Percentiles rank a stretch among this genome's conserved stretches.
Conservation (phyloP, 2,329 filamentous ascomycete genomes). For the Setomelanomma holmii region DNA sequence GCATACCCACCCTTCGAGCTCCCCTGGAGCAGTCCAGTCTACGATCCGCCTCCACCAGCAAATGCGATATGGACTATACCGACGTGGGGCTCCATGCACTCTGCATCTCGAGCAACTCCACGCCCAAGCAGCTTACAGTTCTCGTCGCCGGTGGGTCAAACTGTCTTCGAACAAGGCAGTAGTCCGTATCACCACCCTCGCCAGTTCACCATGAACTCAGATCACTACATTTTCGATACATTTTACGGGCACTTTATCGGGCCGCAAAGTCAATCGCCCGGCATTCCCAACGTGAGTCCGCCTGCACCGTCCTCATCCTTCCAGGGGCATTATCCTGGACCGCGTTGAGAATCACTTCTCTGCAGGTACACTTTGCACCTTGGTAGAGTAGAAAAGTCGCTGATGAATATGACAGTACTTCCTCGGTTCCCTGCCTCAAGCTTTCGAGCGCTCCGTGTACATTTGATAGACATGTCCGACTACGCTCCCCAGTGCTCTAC, state of each 20-base stretch:
- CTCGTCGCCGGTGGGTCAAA: background rate
- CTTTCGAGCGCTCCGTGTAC: constrained; percentile 4
- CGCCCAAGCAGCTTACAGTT: constrained; percentile 20
- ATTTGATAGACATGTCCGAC: background rate
- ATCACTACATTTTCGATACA: constrained; percentile 20
- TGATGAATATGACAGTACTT: constrained; percentile 12
- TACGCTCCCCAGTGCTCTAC: background rate
- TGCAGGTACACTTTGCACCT: constrained; percentile 7
- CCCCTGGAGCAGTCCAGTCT: constrained; percentile 23
- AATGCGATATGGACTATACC: constrained; percentile 29
- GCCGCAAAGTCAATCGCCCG: constrained; percentile 13
- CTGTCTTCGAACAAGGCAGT: constrained; percentile 19
- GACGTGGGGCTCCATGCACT: constrained; percentile 25
- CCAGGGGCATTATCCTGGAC: constrained; percentile 9
- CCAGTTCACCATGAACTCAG: constrained; percentile 11
- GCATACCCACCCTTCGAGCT: constrained; percentile 19
- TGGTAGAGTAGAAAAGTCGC: constrained; percentile 1
- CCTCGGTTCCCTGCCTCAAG: constrained; percentile 9
- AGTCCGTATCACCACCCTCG: constrained; percentile 18
- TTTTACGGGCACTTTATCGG: constrained; percentile 12
- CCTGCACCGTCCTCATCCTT: constrained; percentile 18
- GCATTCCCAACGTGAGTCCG: constrained; percentile 25
- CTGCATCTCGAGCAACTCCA: constrained; percentile 7
- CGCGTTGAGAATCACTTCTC: constrained; percentile 13
- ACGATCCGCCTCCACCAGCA: constrained; percentile 19